These are phyloP conservation scores for Lipomyces oligophaga DNA, from an alignment of 805 yeast genomes.

Conservation along the genomic window DNA sequence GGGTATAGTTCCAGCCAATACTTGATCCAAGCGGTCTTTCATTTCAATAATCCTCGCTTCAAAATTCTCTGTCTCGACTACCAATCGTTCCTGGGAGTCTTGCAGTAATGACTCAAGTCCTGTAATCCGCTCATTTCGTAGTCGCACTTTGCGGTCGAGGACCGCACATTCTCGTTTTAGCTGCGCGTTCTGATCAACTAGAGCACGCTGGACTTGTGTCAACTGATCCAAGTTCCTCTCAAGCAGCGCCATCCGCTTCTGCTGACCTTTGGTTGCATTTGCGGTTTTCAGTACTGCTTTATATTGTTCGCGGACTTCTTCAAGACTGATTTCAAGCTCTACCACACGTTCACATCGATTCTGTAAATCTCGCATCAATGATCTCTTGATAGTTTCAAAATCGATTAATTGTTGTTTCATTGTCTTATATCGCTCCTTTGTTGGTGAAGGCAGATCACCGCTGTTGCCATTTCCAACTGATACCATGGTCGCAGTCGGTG, in stretches of 20 bases:
- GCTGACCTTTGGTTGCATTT: conserved; percentile 35
- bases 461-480: no score
- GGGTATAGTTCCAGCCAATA: no score
- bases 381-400: conserved; percentile 31
- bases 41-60: conserved; percentile 36
- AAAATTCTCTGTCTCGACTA: conserved; percentile 49
- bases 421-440: conserved; percentile 16
- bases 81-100: conserved; percentile 50
- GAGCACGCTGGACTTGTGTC: conserved; percentile 55
- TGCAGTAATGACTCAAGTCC: conserved; percentile 49
- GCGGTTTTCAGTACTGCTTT: conserved; percentile 32
- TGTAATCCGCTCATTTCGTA: conserved; percentile 55
- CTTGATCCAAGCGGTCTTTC: conserved; percentile 28
- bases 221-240: conserved; percentile 58
- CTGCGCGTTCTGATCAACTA: conserved; percentile 57
- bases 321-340: conserved; percentile 46
- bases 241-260: conserved; percentile 49
- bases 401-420: conserved; percentile 26
- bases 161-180: conserved; percentile 55
- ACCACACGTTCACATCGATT: conserved; percentile 39
- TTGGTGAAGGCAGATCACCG: no score
- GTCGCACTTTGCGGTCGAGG: conserved; percentile 53
- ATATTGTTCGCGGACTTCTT: conserved; percentile 40
- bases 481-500: conserved; percentile 6
- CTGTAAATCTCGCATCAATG: conserved; percentile 35